Base-by-base conservation (phyloP, 2,329 filamentous ascomycete genomes). In the Colletotrichum noveboracense region DNA sequence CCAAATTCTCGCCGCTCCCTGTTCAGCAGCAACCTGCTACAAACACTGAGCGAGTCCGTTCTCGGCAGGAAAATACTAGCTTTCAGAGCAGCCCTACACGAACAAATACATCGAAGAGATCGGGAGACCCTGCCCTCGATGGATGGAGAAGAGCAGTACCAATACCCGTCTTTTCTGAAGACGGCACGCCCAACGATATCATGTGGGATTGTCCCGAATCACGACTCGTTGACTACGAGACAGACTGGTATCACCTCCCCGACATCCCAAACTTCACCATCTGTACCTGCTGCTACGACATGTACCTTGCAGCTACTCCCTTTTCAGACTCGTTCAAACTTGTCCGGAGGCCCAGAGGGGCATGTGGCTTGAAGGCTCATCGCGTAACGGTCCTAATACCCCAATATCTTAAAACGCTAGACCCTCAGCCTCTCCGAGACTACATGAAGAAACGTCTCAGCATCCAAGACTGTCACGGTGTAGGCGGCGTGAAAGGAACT, bases 211-310 rank as follows among this genome's bases (percentile, higher is more conserved):
- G 84, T 28, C 81, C 84, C 1, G 79, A 81, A 43, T 24, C 62
- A 2, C 80, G 83, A 16, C 21, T 65, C 1, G 75, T 85, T 1
- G 76, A 78, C 24, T 85, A 84, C 55, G 73, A 78, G 0, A 77
- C 82, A 1, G 80, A 79, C n/a, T 86, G 84, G 82, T 83, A 85
- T 62, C 79, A 77, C 2, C 64, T 82, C 2, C 71, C 76, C 3
- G 79, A 80, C 5, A 38, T 79, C 4, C 81, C 83, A 0, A 77
- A 80, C 3, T 86, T 83, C 28, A 71, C 83, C 5, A 79, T 88
- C 38, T 89, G 87, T 76, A 86, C 85, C 3, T 79, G 81, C 26
- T 89, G 87, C 76, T 84, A 87, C 38, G 80, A 82, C 7, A 84
- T 86, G 34, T 70, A 86, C 72, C 82, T 88, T 14, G 74, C 80